Evolutionary conservation across 306 rosid genomes (phyloP), one percentile per base, ranked within the genome.

Genomic region (Lotus japonicus): DNA sequence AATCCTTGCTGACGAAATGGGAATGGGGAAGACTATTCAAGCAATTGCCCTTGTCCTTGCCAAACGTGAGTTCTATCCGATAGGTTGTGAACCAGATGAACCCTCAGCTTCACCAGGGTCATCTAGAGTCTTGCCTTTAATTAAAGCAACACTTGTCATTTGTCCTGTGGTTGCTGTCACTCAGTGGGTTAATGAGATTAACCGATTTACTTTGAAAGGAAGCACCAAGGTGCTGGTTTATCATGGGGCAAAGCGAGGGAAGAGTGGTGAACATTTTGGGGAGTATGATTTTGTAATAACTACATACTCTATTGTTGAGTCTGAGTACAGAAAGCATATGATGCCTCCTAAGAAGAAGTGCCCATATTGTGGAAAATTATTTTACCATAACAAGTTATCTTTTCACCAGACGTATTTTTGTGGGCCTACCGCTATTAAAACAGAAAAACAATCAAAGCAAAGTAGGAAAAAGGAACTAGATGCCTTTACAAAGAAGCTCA

Each of bases 1-100:
- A 50, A 92, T 92, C 61, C 98, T 92, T 58, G 98, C 98, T 7
- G 98, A 92, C 73, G 98, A 92, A 78, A 92, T 92, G 97, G 98
- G 98, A 52, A 92, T 92, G 98, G 97, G 98, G 67, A 92, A 92
- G 76, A 92, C 98, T 61, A 71, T 90, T 65, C 97, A 92, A 88
- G 97, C 98, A 11, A 92, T 92, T 77, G 82, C 98, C 7, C 96
- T 92, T 50, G 98, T 92, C 68, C 96, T 92, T 70, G 88, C 96
- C 28, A 85, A 85, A 74, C 91, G 86, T 18, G 90, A 85, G 13
- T 18, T 81, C 9, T 23, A 8, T 17, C 57, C 18, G 35, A 58
- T 46, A 71, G 41, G 18, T 52, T 11, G 62, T 76, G 95, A 81
- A 76, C 71, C 71, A 0, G 67, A 14, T 71, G 80, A 66, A 49